A percentile compares a stretch with the other conserved stretches of the same genome.
phyloP scores from a whole-genome alignment of 345 rosid genomes.

The Melaleuca alternifolia region DNA sequence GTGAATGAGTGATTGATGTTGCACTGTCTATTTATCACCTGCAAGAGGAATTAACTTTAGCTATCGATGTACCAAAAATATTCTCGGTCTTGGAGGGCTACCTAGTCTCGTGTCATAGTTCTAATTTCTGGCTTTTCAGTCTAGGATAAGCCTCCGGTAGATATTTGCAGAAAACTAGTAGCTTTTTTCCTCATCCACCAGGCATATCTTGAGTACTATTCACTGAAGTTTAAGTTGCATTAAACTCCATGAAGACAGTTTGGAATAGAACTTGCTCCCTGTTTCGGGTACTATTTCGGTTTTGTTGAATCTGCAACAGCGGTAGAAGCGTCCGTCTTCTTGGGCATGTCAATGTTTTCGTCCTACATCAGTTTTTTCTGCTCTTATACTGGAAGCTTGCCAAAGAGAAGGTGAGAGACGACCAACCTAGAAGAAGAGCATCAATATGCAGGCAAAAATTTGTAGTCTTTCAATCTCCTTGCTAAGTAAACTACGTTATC shows the following conservation, averaged over 20 bases:
- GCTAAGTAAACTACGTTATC: neutral
- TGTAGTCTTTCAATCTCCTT: neutral
- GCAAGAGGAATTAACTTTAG: neutral
- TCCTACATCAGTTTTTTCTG: neutral
- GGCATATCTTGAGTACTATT: neutral
- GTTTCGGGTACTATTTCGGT: neutral
- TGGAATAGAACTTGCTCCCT: no score
- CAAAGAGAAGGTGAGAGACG: neutral
- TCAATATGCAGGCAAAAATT: neutral
- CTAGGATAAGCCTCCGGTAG: neutral
- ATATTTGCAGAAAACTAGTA: neutral
- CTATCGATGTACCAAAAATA: neutral
- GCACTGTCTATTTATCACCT: neutral
- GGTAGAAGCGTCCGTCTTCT: neutral
- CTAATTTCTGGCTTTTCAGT: neutral
- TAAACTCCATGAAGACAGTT: no score
- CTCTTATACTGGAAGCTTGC: neutral
- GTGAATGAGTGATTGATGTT: neutral
- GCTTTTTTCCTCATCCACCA: neutral
- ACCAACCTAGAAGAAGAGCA: neutral
- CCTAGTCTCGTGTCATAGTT: neutral
- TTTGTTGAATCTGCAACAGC: neutral
- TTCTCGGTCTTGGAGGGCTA: neutral
- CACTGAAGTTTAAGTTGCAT: neutral
- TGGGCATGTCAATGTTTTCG: neutral